Evolutionary conservation across 179 eudicot genomes (phyloP).

Genomic region (Spergularia azorica): DNA sequence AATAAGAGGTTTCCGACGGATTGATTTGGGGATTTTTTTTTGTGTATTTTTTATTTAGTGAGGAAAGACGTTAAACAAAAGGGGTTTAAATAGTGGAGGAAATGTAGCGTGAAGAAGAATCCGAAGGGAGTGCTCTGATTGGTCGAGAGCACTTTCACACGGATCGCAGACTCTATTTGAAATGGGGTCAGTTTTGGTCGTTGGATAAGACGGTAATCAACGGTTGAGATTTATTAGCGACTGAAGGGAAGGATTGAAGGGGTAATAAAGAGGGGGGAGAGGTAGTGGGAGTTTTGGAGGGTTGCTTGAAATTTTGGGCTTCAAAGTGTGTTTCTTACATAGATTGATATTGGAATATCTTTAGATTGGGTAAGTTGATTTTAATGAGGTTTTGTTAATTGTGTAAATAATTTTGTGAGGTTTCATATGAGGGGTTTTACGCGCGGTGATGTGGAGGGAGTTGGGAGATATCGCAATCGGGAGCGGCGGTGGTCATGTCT

Average conservation of each 20-base stretch:
- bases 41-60: background rate
- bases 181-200: conserved; percentile 30
- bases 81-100: conserved; percentile 49
- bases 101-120: conserved; percentile 22
- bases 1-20: background rate
- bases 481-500: conserved; percentile 34
- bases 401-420: conserved; percentile 39
- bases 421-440: conserved; percentile 41
- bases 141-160: conserved; percentile 43
- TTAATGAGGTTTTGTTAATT: conserved; percentile 28
- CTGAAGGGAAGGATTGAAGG: conserved; percentile 7
- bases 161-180: conserved; percentile 43
- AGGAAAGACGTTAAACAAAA: conserved; percentile 20
- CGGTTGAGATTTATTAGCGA: conserved; percentile 35
- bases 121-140: conserved; percentile 45
- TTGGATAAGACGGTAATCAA: conserved; percentile 53
- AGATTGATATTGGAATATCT: conserved; percentile 43
- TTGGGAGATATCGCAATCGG: conserved; percentile 28
- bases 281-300: background rate
- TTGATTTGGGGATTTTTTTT: conserved; percentile 6
- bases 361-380: conserved; percentile 34
- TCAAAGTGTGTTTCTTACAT: conserved; percentile 58
- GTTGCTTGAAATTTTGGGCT: conserved; percentile 1
- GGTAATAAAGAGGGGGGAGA: background rate
- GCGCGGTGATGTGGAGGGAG: background rate